A percentile compares a stretch with the other conserved stretches of the same genome.
These are phyloP conservation scores for Metschnikowia lochheadii DNA, from an alignment of 805 yeast genomes.

Conservation along the genomic window DNA sequence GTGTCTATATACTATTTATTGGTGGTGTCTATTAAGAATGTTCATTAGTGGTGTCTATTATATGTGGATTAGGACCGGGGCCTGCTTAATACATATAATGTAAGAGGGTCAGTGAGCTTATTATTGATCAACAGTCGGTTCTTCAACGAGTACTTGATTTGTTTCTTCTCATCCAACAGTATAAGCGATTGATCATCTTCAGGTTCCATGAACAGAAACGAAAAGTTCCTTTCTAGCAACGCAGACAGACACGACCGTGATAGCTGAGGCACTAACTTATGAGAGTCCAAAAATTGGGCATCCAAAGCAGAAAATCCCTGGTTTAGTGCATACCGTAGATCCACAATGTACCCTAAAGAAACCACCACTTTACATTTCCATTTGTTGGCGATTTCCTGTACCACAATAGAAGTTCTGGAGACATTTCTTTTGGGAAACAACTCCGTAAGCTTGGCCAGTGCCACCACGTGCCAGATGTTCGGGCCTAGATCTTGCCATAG, in stretches of 20 bases:
- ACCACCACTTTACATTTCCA: constrained; percentile 25
- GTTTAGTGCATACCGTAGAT: constrained; percentile 16
- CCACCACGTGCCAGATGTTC: constrained; percentile 10
- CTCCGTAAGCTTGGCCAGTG: constrained; percentile 8
- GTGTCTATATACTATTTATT: too few species aligned
- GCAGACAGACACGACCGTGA: constrained; percentile 3
- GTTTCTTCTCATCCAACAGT: constrained; percentile 15
- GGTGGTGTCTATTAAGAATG: too few species aligned
- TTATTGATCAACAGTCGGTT: constrained; percentile 11
- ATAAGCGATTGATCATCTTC: constrained; percentile 12
- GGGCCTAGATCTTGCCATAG: constrained; percentile 17
- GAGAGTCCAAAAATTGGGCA: constrained; percentile 11
- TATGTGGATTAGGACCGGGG: constrained; percentile 14
- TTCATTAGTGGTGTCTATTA: too few species aligned
- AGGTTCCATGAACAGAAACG: constrained; percentile 9
- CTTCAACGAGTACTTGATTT: constrained; percentile 12
- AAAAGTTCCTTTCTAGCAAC: constrained; percentile 9
- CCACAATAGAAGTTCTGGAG: constrained; percentile 8
- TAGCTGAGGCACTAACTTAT: constrained; percentile 9
- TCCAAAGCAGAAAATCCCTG: constrained; percentile 10
- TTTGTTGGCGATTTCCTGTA: constrained; percentile 10
- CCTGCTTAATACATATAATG: constrained; percentile 20
- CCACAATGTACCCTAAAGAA: constrained; percentile 18
- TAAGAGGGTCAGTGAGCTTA: constrained; percentile 16
- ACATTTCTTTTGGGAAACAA: constrained; percentile 12